Percentiles rank a stretch among this genome's conserved stretches.
Evolutionary conservation across 495 filamentous ascomycete species (phyloP).

Genomic region (Neurospora pannonica): DNA sequence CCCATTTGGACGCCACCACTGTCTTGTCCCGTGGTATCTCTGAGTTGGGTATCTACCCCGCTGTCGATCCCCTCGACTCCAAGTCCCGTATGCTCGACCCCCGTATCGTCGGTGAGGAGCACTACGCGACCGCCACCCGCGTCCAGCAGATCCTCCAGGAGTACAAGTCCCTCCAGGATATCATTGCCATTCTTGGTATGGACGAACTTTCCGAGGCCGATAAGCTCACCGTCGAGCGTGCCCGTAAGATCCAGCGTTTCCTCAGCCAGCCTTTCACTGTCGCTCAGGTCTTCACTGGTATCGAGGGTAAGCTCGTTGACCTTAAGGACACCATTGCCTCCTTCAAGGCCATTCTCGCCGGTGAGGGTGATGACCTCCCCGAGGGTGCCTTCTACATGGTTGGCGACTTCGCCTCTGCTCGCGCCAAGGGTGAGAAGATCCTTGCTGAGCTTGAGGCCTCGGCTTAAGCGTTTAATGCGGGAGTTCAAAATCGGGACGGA

Average conservation of each 20-base stretch:
- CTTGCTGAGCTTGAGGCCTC: conserved; percentile 77
- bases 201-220: conserved; percentile 98
- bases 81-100: conserved; percentile 99
- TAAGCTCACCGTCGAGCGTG: conserved; percentile 99
- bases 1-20: conserved; percentile 99
- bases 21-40: conserved; percentile 99
- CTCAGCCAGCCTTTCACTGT: conserved; percentile 98
- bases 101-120: conserved; percentile 93
- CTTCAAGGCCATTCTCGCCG: conserved; percentile 96
- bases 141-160: conserved; percentile 99
- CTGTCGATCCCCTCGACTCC: conserved; percentile 98
- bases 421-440: conserved; percentile 99
- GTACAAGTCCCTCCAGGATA: conserved; percentile 99
- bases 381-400: conserved; percentile 99
- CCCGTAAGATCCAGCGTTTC: conserved; percentile 99
- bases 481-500: conserved; percentile 29
- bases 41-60: conserved; percentile 99
- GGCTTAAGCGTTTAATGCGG: conserved; percentile 42
- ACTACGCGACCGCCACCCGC: conserved; percentile 88
- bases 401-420: conserved; percentile 85
- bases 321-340: conserved; percentile 94
- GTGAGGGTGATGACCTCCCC: conserved; percentile 91
- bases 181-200: conserved; percentile 99
- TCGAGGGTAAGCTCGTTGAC: conserved; percentile 93
- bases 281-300: conserved; percentile 97